A percentile compares a stretch with the other conserved stretches of the same genome.
Evolutionary conservation across 371 early-diverging fungal species (phyloP).

Genomic region (Lichtheimia corymbifera): DNA sequence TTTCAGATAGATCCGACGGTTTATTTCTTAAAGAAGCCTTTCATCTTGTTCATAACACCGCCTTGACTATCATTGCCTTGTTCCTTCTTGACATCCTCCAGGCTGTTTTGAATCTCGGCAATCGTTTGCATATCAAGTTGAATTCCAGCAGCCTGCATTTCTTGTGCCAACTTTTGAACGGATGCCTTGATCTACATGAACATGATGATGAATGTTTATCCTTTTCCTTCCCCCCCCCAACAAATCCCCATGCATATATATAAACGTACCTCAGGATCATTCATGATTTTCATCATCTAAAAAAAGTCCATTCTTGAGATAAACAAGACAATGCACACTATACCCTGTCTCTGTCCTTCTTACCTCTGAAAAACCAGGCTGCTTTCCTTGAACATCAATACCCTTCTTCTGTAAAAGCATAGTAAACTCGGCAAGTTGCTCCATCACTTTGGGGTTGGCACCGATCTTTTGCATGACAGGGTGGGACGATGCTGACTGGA

Average conservation of each 20-base stretch:
- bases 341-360: neutral
- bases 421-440: constrained; percentile 39
- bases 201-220: neutral
- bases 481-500: constrained; percentile 11
- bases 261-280: constrained; percentile 36
- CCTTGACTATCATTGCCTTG: constrained; percentile 13
- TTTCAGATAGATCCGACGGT: constrained; percentile 1
- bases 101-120: constrained; percentile 34
- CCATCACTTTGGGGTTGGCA: constrained; percentile 38
- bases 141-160: constrained; percentile 44
- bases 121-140: constrained; percentile 40
- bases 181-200: constrained; percentile 19
- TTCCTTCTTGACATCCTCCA: constrained; percentile 11
- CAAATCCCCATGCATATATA: neutral
- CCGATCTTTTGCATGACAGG: constrained; percentile 38
- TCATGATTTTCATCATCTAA: constrained; percentile 42
- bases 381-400: constrained; percentile 29
- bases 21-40: constrained; percentile 45
- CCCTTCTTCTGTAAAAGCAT: constrained; percentile 35
- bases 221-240: neutral
- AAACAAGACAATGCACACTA: neutral
- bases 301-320: neutral
- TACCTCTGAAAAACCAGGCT: constrained; percentile 38
- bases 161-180: constrained; percentile 27
- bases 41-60: constrained; percentile 27